phyloP scores from a whole-genome alignment of 2,329 filamentous ascomycete species.

The Pyrenochaeta sp. region DNA sequence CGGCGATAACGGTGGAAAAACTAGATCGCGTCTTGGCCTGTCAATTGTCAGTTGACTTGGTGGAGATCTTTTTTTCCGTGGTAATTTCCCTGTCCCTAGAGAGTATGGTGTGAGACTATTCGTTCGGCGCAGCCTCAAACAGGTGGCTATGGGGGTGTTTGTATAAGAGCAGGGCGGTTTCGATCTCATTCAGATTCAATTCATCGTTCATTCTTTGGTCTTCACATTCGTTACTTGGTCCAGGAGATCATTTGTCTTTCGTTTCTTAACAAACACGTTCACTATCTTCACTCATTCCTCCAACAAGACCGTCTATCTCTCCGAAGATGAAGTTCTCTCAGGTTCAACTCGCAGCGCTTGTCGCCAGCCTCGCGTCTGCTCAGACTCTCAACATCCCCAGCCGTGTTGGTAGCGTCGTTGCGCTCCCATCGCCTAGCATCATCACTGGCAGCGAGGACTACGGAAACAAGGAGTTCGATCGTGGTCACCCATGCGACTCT shows the following conservation, averaged over 20 bases:
- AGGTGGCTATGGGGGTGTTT: not conserved
- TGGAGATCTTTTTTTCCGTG: slow-evolving; percentile 3
- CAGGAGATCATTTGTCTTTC: slow-evolving; percentile 1
- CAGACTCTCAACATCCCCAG: slow-evolving; percentile 44
- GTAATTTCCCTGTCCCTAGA: slow-evolving; percentile 8
- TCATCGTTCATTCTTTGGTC: slow-evolving; percentile 4
- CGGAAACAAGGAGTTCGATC: slow-evolving; percentile 31
- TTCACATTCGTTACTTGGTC: not conserved
- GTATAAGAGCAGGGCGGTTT: slow-evolving; percentile 6
- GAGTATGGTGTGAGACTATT: not conserved
- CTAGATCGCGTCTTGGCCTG: slow-evolving; percentile 12
- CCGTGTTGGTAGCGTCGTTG: slow-evolving; percentile 33
- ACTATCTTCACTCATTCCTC: not conserved
- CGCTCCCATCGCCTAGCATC: slow-evolving; percentile 33
- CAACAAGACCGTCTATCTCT: not conserved
- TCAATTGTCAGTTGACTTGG: not conserved
- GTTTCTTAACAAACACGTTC: not conserved
- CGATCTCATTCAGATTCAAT: not conserved
- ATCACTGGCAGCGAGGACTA: slow-evolving; percentile 29
- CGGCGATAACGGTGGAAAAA: slow-evolving; percentile 5
- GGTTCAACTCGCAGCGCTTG: slow-evolving; percentile 26
- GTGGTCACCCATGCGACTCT: slow-evolving; percentile 28
- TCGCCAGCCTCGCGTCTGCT: slow-evolving; percentile 34
- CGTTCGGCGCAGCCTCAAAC: not conserved
- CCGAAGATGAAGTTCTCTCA: slow-evolving; percentile 31